Base-by-base conservation (phyloP, 1,284 basidiomycete species). In the Marasmius sp. region DNA sequence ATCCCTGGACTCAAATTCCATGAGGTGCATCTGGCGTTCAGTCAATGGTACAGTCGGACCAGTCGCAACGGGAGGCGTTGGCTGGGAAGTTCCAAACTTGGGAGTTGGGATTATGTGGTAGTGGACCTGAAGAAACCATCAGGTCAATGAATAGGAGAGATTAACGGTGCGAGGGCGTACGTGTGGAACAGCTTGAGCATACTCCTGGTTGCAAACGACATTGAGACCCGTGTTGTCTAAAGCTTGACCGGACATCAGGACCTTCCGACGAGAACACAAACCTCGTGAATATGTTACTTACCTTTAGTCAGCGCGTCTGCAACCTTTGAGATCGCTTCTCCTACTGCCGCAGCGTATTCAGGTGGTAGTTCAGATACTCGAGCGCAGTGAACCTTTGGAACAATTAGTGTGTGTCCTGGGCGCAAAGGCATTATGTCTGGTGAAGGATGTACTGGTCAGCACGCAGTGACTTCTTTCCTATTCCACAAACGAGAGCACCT, bases 21-120 rank as follows among this genome's bases (percentile, higher is more conserved):
- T 74, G 62, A 75, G 75, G 66, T 87, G 82, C 82, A 89, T 85
- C 61, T 84, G 80, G 61, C 73, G 73, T 67, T 73, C 72, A 1
- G 79, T 78, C 18, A 79, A 73, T 12, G 78, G 76, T 16, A 65
- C 63, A 47, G 64, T 68, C 52, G 67, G 69, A 58, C 71, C 68
- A 43, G 61, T 43, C 20, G 65, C 51, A 58, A 62, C 50, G 51
- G 59, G 61, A 16, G 64, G 38, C 58, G 70, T 36, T 47, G 48
- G 37, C 38, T 57, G 39, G 39, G 69, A 37, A 47, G 72, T 60
- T 55, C 67, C 74, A 49, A 84, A 78, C 22, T 66, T 74, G 1
- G 90, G 90, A 1, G 91, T 90, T 0, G 91, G 91, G 45, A 93
- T 88, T 62, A 93, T 82, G 71, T 93, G 91, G 68, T 88, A 91